phyloP scores from a whole-genome alignment of 2,329 filamentous ascomycete genomes.

The Trichoderma atrobrunneum region DNA sequence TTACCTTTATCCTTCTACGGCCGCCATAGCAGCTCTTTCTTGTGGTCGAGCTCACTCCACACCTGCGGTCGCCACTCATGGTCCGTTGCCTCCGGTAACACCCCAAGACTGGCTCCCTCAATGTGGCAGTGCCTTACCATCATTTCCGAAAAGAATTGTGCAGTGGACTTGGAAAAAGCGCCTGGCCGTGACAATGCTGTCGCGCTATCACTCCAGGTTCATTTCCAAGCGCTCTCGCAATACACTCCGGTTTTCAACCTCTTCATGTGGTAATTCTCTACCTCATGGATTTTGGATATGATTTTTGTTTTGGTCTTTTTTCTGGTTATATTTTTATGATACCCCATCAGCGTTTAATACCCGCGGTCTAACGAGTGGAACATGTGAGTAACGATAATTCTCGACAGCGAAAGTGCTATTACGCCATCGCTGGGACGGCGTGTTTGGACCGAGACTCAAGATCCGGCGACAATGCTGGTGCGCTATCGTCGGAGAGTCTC shows the following conservation, averaged over 20 bases:
- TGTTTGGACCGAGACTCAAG: constrained; percentile 46
- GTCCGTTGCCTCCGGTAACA: neutral
- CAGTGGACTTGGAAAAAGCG: constrained; percentile 27
- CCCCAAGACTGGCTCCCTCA: constrained; percentile 27
- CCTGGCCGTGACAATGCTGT: constrained; percentile 47
- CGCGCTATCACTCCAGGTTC: constrained; percentile 45
- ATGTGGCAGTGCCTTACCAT: constrained; percentile 47
- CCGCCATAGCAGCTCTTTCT: neutral
- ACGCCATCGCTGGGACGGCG: constrained; percentile 56
- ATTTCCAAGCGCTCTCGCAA: constrained; percentile 20
- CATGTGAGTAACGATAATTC: constrained; percentile 26
- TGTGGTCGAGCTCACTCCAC: neutral
- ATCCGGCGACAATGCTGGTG: constrained; percentile 50
- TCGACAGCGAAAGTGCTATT: constrained; percentile 56
- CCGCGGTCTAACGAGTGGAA: constrained; percentile 42
- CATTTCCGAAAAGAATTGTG: constrained; percentile 36
- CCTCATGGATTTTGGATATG: neutral
- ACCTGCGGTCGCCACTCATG: neutral
- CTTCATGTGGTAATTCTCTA: neutral
- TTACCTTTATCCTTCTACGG: neutral
- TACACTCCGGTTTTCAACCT: neutral
- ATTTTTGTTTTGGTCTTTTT: constrained; percentile 4
- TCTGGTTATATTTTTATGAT: constrained; percentile 33
- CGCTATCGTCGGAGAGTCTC: constrained; percentile 52
- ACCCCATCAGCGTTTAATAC: constrained; percentile 46